These are phyloP conservation scores for Colletotrichum sp. DNA, from an alignment of 2,329 filamentous ascomycete genomes.

Conservation along the genomic window DNA sequence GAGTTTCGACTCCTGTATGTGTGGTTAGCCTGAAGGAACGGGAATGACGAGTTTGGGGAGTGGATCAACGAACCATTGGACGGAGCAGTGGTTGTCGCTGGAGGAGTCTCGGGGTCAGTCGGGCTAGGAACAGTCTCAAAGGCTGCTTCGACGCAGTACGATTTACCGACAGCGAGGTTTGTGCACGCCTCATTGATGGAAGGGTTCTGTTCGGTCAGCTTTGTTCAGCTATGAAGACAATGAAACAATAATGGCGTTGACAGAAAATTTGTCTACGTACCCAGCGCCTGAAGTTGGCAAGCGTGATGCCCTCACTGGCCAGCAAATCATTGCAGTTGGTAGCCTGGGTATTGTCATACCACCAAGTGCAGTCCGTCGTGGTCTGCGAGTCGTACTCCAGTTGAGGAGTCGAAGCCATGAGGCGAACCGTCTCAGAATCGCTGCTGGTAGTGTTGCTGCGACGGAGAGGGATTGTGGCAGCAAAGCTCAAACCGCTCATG, in stretches of 20 bases:
- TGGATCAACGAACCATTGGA: background rate
- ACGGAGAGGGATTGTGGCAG: background rate
- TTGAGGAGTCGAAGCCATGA: background rate
- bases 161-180: background rate
- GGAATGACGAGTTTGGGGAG: background rate
- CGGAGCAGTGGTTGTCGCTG: background rate
- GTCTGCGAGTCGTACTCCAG: background rate
- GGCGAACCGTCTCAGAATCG: background rate
- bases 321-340: background rate
- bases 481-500: background rate
- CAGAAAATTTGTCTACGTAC: background rate
- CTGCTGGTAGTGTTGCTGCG: background rate
- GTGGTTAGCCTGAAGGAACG: background rate
- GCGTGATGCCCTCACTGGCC: background rate
- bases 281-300: background rate
- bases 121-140: background rate
- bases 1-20: background rate
- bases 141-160: background rate
- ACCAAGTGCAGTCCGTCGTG: background rate
- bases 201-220: background rate
- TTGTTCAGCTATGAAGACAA: background rate
- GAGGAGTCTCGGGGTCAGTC: background rate
- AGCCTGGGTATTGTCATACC: background rate
- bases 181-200: background rate
- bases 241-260: fast-evolving